phyloP scores from a whole-genome alignment of 768 basidiomycete genomes.

The Termitomyces heimii region DNA sequence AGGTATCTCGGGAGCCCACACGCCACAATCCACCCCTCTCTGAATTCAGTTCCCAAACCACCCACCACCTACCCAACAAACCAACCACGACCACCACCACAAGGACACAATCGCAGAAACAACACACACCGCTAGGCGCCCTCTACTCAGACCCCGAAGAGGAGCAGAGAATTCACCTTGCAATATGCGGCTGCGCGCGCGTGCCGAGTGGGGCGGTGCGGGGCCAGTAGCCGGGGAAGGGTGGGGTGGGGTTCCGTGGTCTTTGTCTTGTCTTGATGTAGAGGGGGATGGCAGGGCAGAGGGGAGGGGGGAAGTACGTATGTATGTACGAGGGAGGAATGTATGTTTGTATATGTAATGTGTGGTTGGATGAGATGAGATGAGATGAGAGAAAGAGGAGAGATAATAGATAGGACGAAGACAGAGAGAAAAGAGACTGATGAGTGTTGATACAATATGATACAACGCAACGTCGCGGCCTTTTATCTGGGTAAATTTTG shows the following conservation, averaged over 20 bases:
- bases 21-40: too few relatives aligned
- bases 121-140: neutral
- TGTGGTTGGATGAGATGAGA: neutral
- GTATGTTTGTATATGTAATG: neutral
- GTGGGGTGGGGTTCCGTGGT: neutral
- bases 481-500: neutral
- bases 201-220: neutral
- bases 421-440: neutral
- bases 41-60: neutral
- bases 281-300: neutral
- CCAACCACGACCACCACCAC: neutral
- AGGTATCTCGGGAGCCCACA: too few relatives aligned
- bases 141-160: conserved; percentile 15
- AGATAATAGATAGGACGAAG: conserved; percentile 1
- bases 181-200: neutral
- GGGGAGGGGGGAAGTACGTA: neutral
- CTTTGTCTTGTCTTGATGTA: neutral
- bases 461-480: neutral
- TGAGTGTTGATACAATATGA: neutral
- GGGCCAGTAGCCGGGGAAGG: neutral
- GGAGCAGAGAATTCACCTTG: conserved; percentile 18
- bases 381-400: conserved; percentile 1
- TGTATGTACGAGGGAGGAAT: neutral
- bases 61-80: neutral
- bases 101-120: neutral